Conservation (phyloP, 2,329 filamentous ascomycete species). For the Periglandula ipomoeae region DNA sequence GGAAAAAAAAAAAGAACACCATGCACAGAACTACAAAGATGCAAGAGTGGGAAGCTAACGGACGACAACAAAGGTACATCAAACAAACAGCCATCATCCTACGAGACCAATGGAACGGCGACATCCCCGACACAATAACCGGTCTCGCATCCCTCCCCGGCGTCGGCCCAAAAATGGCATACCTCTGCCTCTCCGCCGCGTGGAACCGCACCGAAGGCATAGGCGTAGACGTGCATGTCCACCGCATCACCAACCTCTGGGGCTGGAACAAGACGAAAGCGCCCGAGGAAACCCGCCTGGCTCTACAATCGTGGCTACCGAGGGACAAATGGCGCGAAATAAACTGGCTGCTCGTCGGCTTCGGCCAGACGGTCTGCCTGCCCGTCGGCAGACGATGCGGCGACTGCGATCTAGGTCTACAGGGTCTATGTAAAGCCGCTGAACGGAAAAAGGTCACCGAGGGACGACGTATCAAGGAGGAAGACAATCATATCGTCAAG, state of each 20-base stretch:
- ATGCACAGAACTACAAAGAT: background rate
- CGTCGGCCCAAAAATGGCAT: constrained; percentile 92
- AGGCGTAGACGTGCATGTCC: constrained; percentile 90
- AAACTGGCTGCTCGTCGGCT: constrained; percentile 78
- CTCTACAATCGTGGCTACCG: constrained; percentile 75
- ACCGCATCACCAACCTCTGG: constrained; percentile 91
- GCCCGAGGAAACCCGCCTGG: constrained; percentile 71
- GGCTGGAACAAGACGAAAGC: constrained; percentile 76
- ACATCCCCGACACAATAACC: constrained; percentile 72
- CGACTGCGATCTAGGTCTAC: constrained; percentile 70
- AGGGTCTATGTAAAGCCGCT: constrained; percentile 67
- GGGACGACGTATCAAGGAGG: constrained; percentile 36
- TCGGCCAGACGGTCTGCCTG: constrained; percentile 79
- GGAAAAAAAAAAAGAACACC: background rate
- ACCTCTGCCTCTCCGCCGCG: constrained; percentile 72
- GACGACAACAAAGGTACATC: constrained; percentile 39
- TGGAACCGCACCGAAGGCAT: constrained; percentile 62
- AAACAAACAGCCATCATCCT: constrained; percentile 67
- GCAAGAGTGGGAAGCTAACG: background rate
- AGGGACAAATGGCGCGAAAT: constrained; percentile 84
- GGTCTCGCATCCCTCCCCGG: constrained; percentile 72
- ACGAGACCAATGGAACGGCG: constrained; percentile 57
- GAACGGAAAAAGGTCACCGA: constrained; percentile 54
- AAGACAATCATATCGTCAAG: constrained; percentile 18
- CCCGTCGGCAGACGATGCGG: constrained; percentile 75